Evolutionary conservation across 1,284 basidiomycete genomes (phyloP).

Genomic region (Ustilago hordei): DNA sequence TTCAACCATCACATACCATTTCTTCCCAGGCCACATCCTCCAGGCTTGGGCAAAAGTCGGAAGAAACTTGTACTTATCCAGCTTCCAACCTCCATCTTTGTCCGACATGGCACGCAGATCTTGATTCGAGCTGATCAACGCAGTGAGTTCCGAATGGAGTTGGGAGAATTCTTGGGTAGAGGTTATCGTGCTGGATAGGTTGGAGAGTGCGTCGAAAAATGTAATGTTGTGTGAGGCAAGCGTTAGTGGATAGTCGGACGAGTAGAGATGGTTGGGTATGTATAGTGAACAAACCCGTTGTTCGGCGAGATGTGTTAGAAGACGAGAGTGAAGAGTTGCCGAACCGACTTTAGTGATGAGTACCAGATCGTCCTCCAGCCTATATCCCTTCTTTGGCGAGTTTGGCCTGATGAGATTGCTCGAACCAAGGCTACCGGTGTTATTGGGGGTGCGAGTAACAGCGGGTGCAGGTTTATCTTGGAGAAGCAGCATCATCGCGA

Average conservation of each 20-base stretch:
- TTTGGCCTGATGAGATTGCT: background rate
- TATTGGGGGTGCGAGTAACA: background rate
- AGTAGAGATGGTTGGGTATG: constrained; percentile 36
- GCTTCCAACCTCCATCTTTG: constrained; percentile 43
- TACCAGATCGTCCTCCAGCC: constrained; percentile 42
- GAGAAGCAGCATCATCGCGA: constrained; percentile 11
- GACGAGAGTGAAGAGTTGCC: constrained; percentile 34
- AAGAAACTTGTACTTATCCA: constrained; percentile 58
- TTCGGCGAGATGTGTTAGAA: constrained; percentile 30
- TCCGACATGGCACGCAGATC: constrained; percentile 13
- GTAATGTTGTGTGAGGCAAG: constrained; percentile 21
- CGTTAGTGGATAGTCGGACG: constrained; percentile 27
- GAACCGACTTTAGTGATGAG: constrained; percentile 51
- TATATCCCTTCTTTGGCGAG: background rate
- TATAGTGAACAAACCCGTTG: constrained; percentile 12
- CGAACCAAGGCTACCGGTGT: background rate
- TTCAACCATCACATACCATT: constrained; percentile 56
- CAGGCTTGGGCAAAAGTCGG: constrained; percentile 46
- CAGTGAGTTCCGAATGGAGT: constrained; percentile 15
- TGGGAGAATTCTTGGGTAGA: constrained; percentile 14
- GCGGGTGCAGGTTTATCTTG: background rate
- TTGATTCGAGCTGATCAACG: constrained; percentile 20
- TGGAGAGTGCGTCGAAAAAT: constrained; percentile 35
- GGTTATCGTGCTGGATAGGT: constrained; percentile 30
- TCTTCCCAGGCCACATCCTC: constrained; percentile 23